These are phyloP conservation scores for Pilatotrama ljubarskyi DNA, from an alignment of 768 basidiomycete genomes.

Conservation along the genomic window DNA sequence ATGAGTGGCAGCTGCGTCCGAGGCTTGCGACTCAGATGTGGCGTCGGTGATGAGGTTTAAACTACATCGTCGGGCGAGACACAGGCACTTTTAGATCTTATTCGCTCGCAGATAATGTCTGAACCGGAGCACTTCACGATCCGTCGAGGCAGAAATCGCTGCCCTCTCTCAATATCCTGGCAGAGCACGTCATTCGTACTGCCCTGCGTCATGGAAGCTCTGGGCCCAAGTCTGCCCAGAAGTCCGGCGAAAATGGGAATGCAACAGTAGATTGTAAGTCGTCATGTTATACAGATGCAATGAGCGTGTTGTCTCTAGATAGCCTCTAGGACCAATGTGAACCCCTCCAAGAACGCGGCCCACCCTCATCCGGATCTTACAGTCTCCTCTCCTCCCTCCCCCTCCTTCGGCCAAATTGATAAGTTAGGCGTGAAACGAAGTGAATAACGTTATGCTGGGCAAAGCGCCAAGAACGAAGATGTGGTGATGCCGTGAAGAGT, in stretches of 20 bases:
- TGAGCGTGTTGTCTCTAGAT: not conserved
- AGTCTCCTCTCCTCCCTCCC: not conserved
- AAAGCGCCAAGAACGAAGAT: not conserved
- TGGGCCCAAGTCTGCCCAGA: not conserved
- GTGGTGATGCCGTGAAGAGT: not conserved
- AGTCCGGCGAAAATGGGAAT: not conserved
- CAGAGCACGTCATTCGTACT: not conserved
- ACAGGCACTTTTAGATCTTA: no score
- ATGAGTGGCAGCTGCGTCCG: no score
- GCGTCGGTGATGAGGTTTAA: no score
- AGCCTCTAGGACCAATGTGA: not conserved
- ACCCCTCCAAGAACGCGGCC: not conserved
- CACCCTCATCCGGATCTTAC: not conserved
- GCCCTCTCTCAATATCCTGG: no score
- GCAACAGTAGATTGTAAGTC: not conserved
- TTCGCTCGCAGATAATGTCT: no score
- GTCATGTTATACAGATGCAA: conserved; percentile 2
- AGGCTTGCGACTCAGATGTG: no score
- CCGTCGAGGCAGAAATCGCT: no score
- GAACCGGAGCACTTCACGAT: no score
- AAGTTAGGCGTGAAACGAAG: conserved; percentile 1
- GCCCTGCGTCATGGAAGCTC: not conserved
- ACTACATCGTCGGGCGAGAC: no score
- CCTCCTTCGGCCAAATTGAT: not conserved
- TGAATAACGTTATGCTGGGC: not conserved